phyloP scores from a whole-genome alignment of 2,329 filamentous ascomycete genomes.

The Xylaria sp. region DNA sequence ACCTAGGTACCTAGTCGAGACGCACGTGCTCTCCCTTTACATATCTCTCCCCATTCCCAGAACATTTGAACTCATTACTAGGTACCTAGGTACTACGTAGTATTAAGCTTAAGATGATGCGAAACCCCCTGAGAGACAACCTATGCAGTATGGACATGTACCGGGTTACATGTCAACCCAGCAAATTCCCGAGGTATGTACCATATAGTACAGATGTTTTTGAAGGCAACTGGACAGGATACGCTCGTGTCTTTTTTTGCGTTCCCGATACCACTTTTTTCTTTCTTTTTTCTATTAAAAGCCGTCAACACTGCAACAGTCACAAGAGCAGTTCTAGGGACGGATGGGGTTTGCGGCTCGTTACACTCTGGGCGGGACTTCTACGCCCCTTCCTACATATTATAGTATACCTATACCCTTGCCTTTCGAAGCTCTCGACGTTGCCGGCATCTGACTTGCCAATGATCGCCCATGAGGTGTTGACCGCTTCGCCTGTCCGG shows the following conservation, averaged over 20 bases:
- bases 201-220: no score
- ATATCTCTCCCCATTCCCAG: background rate
- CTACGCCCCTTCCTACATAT: conserved; percentile 11
- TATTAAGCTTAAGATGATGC: background rate
- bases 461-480: conserved; percentile 10
- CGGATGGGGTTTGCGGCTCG: background rate
- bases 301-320: background rate
- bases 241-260: conserved; percentile 11
- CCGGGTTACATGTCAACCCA: conserved; percentile 2
- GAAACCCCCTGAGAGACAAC: background rate
- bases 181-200: conserved; percentile 14
- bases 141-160: background rate
- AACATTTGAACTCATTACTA: background rate
- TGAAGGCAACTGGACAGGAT: conserved; percentile 4
- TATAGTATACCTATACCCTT: background rate
- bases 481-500: conserved; percentile 23
- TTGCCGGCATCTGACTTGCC: background rate
- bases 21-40: background rate
- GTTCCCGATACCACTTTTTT: conserved; percentile 7
- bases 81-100: background rate
- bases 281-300: background rate
- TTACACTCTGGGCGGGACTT: conserved; percentile 14
- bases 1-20: conserved; percentile 1
- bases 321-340: background rate
- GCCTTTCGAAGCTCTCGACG: conserved; percentile 9